Conservation (phyloP, 805 yeast species). For the Starmerella ratchasimensis region DNA sequence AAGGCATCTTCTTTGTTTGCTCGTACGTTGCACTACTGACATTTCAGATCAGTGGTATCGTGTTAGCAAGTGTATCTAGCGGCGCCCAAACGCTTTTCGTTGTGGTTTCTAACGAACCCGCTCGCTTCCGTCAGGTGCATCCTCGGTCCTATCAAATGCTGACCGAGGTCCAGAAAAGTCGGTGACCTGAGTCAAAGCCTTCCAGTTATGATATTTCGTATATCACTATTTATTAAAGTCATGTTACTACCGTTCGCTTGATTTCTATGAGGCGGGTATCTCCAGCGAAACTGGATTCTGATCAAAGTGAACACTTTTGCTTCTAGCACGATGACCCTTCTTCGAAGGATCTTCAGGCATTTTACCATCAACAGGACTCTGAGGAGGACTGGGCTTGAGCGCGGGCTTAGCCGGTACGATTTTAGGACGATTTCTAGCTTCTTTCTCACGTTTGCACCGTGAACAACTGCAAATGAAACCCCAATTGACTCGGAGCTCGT, state of each 20-base stretch:
- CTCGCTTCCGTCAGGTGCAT: constrained; percentile 57
- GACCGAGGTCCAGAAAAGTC: neutral
- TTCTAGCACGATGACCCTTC: constrained; percentile 6
- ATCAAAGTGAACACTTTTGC: constrained; percentile 21
- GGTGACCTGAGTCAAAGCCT: too few species aligned
- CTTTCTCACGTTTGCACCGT: constrained; percentile 40
- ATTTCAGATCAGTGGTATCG: constrained; percentile 57
- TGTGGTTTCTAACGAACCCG: constrained; percentile 75
- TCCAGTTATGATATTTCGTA: too few species aligned
- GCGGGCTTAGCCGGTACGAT: constrained; percentile 7
- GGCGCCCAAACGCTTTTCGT: constrained; percentile 78
- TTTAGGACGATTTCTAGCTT: constrained; percentile 1
- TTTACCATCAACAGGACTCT: neutral
- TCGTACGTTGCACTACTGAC: constrained; percentile 64
- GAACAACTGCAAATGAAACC: constrained; percentile 61
- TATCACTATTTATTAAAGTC: too few species aligned
- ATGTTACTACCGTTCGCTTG: too few species aligned
- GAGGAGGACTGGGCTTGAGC: constrained; percentile 5
- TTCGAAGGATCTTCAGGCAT: neutral
- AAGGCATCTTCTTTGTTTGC: constrained; percentile 30
- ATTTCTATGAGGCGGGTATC: neutral
- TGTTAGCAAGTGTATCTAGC: constrained; percentile 61
- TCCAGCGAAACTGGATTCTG: constrained; percentile 12
- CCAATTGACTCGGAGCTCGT: constrained; percentile 59
- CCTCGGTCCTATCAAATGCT: constrained; percentile 35